Percentiles rank a stretch among this genome's conserved stretches.
These are phyloP conservation scores for Tephrocybe sp. DNA, from an alignment of 768 basidiomycete species.

Conservation along the genomic window DNA sequence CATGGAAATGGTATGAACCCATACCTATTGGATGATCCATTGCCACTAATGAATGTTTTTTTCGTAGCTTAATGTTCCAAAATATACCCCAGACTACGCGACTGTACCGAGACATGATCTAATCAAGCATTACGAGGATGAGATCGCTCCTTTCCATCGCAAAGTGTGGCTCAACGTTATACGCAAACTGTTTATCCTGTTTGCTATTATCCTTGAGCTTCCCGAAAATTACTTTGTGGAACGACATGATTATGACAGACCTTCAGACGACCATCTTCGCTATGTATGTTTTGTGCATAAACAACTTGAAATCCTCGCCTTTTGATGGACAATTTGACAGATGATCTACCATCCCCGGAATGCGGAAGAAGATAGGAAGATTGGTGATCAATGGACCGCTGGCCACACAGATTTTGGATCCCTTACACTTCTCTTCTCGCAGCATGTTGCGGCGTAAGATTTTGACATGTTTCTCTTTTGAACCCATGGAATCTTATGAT, in stretches of 20 bases:
- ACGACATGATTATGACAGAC: conserved; percentile 32
- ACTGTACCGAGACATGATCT: conserved; percentile 21
- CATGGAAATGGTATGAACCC: conserved; percentile 25
- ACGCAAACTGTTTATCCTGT: conserved; percentile 25
- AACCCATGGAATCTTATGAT: neutral
- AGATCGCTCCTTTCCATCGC: conserved; percentile 27
- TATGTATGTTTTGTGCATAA: conserved; percentile 17
- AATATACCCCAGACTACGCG: conserved; percentile 21
- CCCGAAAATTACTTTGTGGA: conserved; percentile 44
- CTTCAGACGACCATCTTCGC: conserved; percentile 31
- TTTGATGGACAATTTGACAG: conserved; percentile 3
- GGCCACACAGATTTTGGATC: conserved; percentile 44
- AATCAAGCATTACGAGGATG: conserved; percentile 23
- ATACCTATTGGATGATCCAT: no score
- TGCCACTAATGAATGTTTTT: neutral
- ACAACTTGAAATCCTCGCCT: neutral
- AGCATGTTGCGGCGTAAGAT: conserved; percentile 15
- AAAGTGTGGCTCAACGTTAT: conserved; percentile 29
- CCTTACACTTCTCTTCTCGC: conserved; percentile 35
- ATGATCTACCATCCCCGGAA: conserved; percentile 37
- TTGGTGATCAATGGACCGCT: conserved; percentile 41
- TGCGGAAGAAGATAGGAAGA: conserved; percentile 35
- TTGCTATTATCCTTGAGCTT: conserved; percentile 42
- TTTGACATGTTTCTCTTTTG: neutral
- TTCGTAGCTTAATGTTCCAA: conserved; percentile 30